phyloP scores from a whole-genome alignment of 352 stramenopile species.

The Pythium oligandrum region DNA sequence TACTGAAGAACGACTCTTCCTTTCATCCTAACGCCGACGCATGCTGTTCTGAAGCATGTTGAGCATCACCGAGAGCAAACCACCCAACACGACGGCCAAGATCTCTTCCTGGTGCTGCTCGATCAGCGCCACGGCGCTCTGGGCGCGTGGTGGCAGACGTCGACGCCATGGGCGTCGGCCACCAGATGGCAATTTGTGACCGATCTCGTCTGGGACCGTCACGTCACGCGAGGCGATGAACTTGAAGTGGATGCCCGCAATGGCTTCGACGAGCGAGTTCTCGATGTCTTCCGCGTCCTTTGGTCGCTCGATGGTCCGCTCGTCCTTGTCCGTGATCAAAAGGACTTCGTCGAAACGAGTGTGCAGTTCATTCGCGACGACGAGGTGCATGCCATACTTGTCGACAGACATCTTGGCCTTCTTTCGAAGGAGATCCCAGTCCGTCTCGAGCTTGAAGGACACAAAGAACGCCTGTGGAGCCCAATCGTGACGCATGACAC shows the following conservation, averaged over 20 bases:
- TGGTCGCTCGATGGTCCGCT: slow-evolving; percentile 45
- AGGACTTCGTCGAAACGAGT: slow-evolving; percentile 91
- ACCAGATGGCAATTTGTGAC: slow-evolving; percentile 25
- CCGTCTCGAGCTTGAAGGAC: slow-evolving; percentile 99
- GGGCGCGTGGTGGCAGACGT: slow-evolving; percentile 30
- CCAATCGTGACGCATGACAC: slow-evolving; percentile 88
- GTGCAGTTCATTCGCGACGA: slow-evolving; percentile 96
- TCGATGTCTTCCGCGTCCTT: slow-evolving; percentile 69
- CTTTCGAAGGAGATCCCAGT: slow-evolving; percentile 89
- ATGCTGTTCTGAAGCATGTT: slow-evolving; percentile 65
- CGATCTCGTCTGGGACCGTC: slow-evolving; percentile 49
- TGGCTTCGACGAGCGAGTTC: slow-evolving; percentile 44
- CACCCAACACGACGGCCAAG: slow-evolving; percentile 56
- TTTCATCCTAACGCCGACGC: slow-evolving; percentile 24
- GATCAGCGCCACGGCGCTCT: slow-evolving; percentile 35
- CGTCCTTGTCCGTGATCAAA: slow-evolving; percentile 60
- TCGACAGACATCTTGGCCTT: slow-evolving; percentile 92
- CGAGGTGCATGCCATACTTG: slow-evolving; percentile 95
- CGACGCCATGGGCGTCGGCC: slow-evolving; percentile 33
- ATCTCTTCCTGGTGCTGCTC: slow-evolving; percentile 76
- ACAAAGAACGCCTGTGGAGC: slow-evolving; percentile 94
- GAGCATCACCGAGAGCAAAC: slow-evolving; percentile 65
- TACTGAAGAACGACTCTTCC: too few relatives aligned
- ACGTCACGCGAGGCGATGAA: slow-evolving; percentile 65
- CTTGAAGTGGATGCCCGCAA: slow-evolving; percentile 66